phyloP scores from a whole-genome alignment of 2,329 filamentous ascomycete species.

The Exophiala sideris region DNA sequence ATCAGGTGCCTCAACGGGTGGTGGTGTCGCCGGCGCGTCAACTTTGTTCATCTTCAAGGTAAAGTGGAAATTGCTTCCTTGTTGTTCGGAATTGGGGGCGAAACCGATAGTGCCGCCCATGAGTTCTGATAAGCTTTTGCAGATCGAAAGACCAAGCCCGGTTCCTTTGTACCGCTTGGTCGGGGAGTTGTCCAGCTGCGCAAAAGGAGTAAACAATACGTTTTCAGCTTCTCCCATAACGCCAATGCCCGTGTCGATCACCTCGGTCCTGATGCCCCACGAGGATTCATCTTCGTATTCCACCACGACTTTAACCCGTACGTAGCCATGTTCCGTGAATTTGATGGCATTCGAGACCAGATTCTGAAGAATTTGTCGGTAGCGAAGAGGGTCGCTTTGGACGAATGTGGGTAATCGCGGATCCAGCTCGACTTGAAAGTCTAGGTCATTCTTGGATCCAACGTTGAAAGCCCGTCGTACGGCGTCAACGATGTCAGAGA shows the following conservation, averaged over 20 bases:
- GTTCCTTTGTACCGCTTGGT: constrained; percentile 55
- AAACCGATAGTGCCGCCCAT: constrained; percentile 55
- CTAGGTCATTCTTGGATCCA: constrained; percentile 27
- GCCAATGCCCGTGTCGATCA: constrained; percentile 55
- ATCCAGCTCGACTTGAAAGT: constrained; percentile 38
- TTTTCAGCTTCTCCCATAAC: constrained; percentile 45
- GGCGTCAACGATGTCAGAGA: constrained; percentile 18
- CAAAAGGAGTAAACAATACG: constrained; percentile 56
- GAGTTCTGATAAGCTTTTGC: constrained; percentile 54
- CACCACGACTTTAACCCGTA: constrained; percentile 38
- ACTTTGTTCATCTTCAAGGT: constrained; percentile 26
- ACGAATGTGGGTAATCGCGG: constrained; percentile 46
- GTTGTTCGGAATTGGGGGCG: constrained; percentile 32
- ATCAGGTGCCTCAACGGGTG: constrained; percentile 24
- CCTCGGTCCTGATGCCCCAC: constrained; percentile 43
- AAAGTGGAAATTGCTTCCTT: constrained; percentile 26
- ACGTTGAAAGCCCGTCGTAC: constrained; percentile 19
- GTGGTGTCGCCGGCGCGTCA: constrained; percentile 22
- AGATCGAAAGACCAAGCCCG: constrained; percentile 56
- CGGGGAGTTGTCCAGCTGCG: constrained; percentile 53
- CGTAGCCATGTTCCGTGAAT: constrained; percentile 56
- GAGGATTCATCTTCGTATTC: constrained; percentile 26
- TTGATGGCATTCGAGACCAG: constrained; percentile 60
- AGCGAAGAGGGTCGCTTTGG: constrained; percentile 58
- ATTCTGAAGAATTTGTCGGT: constrained; percentile 62